Conservation (phyloP, 1,284 basidiomycete species). For the Boletus chippewaensis region DNA sequence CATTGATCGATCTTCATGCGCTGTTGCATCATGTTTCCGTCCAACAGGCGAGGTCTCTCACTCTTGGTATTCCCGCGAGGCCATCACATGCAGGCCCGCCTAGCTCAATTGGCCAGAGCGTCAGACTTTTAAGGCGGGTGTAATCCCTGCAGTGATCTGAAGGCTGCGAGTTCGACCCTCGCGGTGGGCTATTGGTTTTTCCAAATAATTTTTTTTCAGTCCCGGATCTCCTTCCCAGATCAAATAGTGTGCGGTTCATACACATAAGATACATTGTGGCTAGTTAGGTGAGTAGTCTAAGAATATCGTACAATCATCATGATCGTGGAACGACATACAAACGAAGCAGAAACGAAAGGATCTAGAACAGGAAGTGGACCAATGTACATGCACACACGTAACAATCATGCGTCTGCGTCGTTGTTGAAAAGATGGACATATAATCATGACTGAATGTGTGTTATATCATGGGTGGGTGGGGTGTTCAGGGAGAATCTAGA, state of each 20-base stretch:
- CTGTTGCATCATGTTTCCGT: too few relatives aligned
- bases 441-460: conserved; percentile 16
- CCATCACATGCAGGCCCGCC: conserved; percentile 41
- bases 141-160: conserved; percentile 77
- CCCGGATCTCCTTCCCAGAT: background rate
- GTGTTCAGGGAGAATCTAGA: conserved; percentile 25
- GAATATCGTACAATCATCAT: conserved; percentile 15
- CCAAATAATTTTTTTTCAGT: background rate
- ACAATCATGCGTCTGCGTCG: conserved; percentile 7
- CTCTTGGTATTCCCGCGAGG: background rate
- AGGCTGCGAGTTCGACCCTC: conserved; percentile 91
- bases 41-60: too few relatives aligned
- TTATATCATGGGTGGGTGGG: conserved; percentile 14
- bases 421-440: conserved; percentile 9
- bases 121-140: conserved; percentile 51
- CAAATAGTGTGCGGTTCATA: background rate
- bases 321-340: conserved; percentile 14
- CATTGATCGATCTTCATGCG: too few relatives aligned
- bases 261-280: conserved; percentile 16
- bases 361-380: conserved; percentile 10
- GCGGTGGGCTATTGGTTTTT: conserved; percentile 62
- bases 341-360: conserved; percentile 9
- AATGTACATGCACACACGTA: conserved; percentile 13
- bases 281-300: conserved; percentile 21
- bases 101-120: conserved; percentile 42